phyloP scores from a whole-genome alignment of 129 eudicot genomes.

The Mikania micrantha region DNA sequence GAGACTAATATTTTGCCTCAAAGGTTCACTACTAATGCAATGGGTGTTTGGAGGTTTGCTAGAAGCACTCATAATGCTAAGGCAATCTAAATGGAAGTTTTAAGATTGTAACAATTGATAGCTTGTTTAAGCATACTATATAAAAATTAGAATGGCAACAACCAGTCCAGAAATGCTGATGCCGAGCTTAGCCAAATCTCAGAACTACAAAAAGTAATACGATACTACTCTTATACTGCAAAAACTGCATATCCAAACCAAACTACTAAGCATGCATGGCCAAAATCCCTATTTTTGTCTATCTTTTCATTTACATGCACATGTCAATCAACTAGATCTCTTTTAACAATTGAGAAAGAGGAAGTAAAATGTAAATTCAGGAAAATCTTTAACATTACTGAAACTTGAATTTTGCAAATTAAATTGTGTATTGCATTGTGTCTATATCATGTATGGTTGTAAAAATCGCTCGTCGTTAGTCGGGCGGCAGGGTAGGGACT shows the following conservation, averaged over 20 bases:
- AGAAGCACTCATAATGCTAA: too few relatives aligned
- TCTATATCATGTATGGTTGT: not conserved
- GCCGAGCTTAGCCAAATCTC: not conserved
- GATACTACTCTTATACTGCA: not conserved
- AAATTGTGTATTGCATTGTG: not conserved
- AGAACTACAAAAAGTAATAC: too few relatives aligned
- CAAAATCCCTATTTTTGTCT: not conserved
- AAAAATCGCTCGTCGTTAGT: too few relatives aligned
- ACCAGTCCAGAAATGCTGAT: not conserved
- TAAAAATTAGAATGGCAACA: too few relatives aligned
- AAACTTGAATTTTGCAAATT: not conserved
- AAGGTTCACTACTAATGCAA: not conserved
- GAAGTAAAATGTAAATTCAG: not conserved
- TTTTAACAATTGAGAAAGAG: not conserved
- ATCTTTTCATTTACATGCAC: too few relatives aligned
- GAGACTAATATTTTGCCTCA: not conserved
- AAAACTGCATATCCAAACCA: not conserved
- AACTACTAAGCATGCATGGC: not conserved
- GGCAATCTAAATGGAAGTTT: not conserved
- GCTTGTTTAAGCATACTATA: not conserved
- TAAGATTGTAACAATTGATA: not conserved
- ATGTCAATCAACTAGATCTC: not conserved
- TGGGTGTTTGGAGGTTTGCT: not conserved
- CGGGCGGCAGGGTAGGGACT: too few relatives aligned
- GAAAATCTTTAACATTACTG: not conserved